These are phyloP conservation scores for Papiliotrema fonsecae DNA, from an alignment of 1,284 basidiomycete species.

Conservation along the genomic window DNA sequence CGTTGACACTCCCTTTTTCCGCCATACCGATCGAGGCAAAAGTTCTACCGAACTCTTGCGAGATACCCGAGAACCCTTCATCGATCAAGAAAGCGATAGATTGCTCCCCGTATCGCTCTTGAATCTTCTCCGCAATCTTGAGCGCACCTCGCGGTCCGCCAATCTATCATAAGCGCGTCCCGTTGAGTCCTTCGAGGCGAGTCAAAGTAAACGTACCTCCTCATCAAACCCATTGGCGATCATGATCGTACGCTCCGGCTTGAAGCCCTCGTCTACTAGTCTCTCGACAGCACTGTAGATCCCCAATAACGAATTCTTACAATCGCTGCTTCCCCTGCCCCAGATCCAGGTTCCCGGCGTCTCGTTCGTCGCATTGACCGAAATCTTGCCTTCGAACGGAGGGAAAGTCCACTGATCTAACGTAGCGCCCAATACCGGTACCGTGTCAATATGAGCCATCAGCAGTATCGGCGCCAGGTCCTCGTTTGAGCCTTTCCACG, in stretches of 20 bases:
- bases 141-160: conserved; percentile 45
- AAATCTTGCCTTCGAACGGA: conserved; percentile 52
- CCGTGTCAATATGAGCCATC: conserved; percentile 53
- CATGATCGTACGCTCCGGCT: conserved; percentile 50
- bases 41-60: conserved; percentile 37
- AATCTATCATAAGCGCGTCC: conserved; percentile 25
- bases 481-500: conserved; percentile 48
- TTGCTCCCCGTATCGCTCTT: conserved; percentile 45
- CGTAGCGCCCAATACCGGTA: conserved; percentile 53
- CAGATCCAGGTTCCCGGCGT: conserved; percentile 51
- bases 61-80: conserved; percentile 49
- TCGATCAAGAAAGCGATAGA: conserved; percentile 50
- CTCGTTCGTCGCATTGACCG: conserved; percentile 36
- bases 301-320: conserved; percentile 51
- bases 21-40: conserved; percentile 49
- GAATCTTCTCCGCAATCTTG: conserved; percentile 35
- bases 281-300: conserved; percentile 52
- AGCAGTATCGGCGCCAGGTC: conserved; percentile 47
- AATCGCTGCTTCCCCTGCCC: conserved; percentile 52
- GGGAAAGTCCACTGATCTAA: conserved; percentile 51
- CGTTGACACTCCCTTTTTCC: conserved; percentile 50
- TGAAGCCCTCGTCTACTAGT: conserved; percentile 49
- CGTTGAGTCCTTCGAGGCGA: neutral
- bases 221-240: conserved; percentile 55
- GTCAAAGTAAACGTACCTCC: conserved; percentile 40